phyloP scores from a whole-genome alignment of 2,329 filamentous ascomycete genomes.

The Mycosphaerella arachidis region DNA sequence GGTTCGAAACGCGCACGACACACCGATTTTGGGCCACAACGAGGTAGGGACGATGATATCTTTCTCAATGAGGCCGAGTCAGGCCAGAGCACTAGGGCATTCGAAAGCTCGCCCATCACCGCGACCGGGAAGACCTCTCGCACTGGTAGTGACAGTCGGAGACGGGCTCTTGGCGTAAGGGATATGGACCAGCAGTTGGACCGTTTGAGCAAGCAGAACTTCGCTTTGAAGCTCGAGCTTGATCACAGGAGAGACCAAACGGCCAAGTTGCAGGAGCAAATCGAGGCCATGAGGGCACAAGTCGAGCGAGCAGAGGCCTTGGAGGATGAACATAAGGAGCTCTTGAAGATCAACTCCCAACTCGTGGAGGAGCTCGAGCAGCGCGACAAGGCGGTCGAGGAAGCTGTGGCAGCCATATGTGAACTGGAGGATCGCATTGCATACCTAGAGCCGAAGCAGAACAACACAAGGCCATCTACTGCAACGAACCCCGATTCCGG shows the following conservation, averaged over 20 bases:
- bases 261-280: conserved; percentile 53
- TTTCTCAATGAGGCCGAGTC: conserved; percentile 33
- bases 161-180: conserved; percentile 53
- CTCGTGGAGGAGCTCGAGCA: conserved; percentile 60
- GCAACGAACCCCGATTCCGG: conserved; percentile 32
- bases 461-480: conserved; percentile 31
- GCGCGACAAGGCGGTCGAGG: conserved; percentile 65
- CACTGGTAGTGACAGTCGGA: conserved; percentile 19
- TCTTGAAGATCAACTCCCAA: conserved; percentile 56
- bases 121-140: conserved; percentile 16
- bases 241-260: conserved; percentile 65
- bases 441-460: conserved; percentile 24
- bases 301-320: conserved; percentile 38
- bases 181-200: conserved; percentile 67
- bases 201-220: conserved; percentile 69
- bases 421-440: conserved; percentile 51
- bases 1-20: conserved; percentile 31
- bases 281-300: conserved; percentile 54
- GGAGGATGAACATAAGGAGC: conserved; percentile 42
- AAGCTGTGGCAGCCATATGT: conserved; percentile 67
- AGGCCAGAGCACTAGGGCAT: conserved; percentile 16
- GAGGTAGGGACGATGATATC: conserved; percentile 34
- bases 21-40: conserved; percentile 31
- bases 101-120: conserved; percentile 29
- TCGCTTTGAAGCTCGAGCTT: conserved; percentile 69